A percentile compares a stretch with the other conserved stretches of the same genome.
Evolutionary conservation across 176 grass and related monocot species (phyloP).

Genomic region (Oropetium thomaeum): DNA sequence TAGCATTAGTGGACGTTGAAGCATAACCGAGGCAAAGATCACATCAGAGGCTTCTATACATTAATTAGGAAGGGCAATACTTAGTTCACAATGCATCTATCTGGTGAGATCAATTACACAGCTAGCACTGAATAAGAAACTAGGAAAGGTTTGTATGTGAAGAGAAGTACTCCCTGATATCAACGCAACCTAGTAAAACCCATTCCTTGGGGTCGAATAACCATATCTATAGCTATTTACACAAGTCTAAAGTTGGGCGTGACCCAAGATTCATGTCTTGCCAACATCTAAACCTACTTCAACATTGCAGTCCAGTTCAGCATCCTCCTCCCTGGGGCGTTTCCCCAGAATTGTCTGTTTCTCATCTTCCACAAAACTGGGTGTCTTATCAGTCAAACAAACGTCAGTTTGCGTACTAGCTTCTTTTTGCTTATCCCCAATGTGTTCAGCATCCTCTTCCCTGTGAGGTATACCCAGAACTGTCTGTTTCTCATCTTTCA

Average conservation of each 20-base stretch:
- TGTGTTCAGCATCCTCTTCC: slow-evolving; percentile 30
- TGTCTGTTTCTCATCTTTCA: slow-evolving; percentile 27
- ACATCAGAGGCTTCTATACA: slow-evolving; percentile 20
- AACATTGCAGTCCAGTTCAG: slow-evolving; percentile 26
- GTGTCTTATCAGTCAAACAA: slow-evolving; percentile 27
- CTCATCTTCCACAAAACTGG: slow-evolving; percentile 15
- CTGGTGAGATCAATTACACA: not conserved
- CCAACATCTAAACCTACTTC: slow-evolving; percentile 49
- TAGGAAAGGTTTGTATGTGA: slow-evolving; percentile 25
- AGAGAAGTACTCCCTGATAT: slow-evolving; percentile 18
- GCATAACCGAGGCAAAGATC: not conserved
- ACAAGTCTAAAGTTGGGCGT: slow-evolving; percentile 25
- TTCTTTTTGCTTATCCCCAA: too few species aligned
- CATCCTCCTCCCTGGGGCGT: slow-evolving; percentile 21
- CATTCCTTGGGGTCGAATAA: slow-evolving; percentile 17
- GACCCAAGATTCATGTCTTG: slow-evolving; percentile 31
- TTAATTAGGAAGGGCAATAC: slow-evolving; percentile 10
- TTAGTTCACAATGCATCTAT: slow-evolving; percentile 17
- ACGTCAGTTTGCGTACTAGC: slow-evolving; percentile 34
- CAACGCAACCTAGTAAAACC: slow-evolving; percentile 31
- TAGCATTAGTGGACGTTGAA: not conserved
- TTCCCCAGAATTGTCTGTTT: slow-evolving; percentile 42
- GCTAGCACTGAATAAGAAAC: slow-evolving; percentile 30
- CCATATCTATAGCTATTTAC: slow-evolving; percentile 58
- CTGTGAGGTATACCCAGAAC: slow-evolving; percentile 40